phyloP scores from a whole-genome alignment of 352 stramenopile genomes.

The Phytopythium vexans region DNA sequence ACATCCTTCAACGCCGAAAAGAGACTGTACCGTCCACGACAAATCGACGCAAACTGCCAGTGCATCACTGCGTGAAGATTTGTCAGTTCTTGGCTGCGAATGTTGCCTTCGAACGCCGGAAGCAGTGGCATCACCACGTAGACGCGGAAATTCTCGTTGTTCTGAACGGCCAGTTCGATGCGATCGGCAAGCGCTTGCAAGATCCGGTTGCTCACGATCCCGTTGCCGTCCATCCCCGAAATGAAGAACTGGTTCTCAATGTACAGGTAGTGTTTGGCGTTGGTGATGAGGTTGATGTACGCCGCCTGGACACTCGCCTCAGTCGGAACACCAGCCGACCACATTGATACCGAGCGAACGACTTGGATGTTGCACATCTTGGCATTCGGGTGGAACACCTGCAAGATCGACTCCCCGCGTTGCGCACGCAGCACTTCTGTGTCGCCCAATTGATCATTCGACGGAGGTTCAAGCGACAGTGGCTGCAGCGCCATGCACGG shows the following conservation, averaged over 20 bases:
- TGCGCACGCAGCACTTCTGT: conserved; percentile 57
- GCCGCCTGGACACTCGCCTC: conserved; percentile 82
- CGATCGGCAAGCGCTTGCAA: conserved; percentile 79
- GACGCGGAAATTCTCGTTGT: conserved; percentile 73
- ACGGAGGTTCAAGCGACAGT: conserved; percentile 18
- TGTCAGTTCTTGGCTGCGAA: conserved; percentile 76
- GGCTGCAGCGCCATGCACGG: conserved; percentile 30
- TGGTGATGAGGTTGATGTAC: conserved; percentile 81
- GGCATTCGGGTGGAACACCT: conserved; percentile 68
- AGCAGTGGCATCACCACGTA: conserved; percentile 86
- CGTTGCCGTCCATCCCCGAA: conserved; percentile 74
- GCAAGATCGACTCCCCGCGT: conserved; percentile 57
- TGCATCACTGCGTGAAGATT: conserved; percentile 88
- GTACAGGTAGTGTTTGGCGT: conserved; percentile 86
- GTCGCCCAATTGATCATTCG: conserved; percentile 27
- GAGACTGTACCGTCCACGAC: conserved; percentile 68
- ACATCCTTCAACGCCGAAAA: conserved; percentile 67
- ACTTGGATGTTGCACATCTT: conserved; percentile 82
- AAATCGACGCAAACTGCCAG: conserved; percentile 88
- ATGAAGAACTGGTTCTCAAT: conserved; percentile 95
- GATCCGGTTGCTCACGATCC: conserved; percentile 78
- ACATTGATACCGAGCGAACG: conserved; percentile 82
- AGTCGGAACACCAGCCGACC: conserved; percentile 79
- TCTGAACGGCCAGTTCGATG: conserved; percentile 72
- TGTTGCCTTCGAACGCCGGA: conserved; percentile 82